phyloP scores from a whole-genome alignment of 352 stramenopile genomes.

The Stramenopiles sp. region DNA sequence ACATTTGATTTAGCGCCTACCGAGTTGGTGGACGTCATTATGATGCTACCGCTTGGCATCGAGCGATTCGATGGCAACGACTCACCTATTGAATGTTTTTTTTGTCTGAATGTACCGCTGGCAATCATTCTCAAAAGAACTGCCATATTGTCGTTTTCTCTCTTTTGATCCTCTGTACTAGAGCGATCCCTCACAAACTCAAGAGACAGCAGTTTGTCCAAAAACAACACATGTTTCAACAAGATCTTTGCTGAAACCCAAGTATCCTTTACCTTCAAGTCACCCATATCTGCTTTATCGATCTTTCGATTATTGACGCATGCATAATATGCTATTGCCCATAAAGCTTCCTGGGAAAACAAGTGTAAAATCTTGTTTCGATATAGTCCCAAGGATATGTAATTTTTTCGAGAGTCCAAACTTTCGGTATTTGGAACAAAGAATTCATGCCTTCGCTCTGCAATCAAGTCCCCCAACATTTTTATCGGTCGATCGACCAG shows the following conservation, averaged over 20 bases:
- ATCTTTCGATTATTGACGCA: slow-evolving; percentile 15
- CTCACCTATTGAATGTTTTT: not conserved
- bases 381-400: slow-evolving; percentile 59
- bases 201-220: slow-evolving; percentile 48
- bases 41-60: not conserved
- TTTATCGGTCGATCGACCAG: slow-evolving; percentile 42
- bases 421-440: slow-evolving; percentile 42
- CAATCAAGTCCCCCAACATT: slow-evolving; percentile 42
- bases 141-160: not conserved
- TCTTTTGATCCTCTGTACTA: not conserved
- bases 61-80: not conserved
- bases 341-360: slow-evolving; percentile 51
- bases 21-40: not conserved
- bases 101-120: not conserved
- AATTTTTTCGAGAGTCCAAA: slow-evolving; percentile 53
- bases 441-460: slow-evolving; percentile 44
- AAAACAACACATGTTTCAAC: slow-evolving; percentile 39
- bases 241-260: slow-evolving; percentile 22
- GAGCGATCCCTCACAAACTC: slow-evolving; percentile 38
- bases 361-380: slow-evolving; percentile 60
- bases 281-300: not conserved
- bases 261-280: not conserved
- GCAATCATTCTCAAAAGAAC: not conserved
- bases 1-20: not conserved
- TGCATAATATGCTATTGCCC: slow-evolving; percentile 47